Base-by-base conservation (phyloP, 2,329 filamentous ascomycete genomes). In the Aspergillus awamori region DNA sequence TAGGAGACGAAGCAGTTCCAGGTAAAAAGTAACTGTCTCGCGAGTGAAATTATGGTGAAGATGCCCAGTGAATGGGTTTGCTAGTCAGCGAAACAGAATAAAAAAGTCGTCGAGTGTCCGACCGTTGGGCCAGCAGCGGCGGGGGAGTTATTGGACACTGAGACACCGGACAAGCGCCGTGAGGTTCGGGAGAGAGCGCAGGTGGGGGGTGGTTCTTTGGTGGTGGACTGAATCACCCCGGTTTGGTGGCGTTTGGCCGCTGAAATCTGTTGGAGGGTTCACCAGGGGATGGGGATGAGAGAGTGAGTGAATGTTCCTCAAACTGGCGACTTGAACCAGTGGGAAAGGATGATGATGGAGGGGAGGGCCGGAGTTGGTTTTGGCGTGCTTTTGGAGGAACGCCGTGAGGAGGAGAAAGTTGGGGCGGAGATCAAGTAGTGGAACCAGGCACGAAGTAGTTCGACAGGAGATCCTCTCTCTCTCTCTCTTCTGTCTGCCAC, bases 181-280 rank as follows among this genome's bases (percentile, higher is more conserved):
- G 39, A 47, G n/a, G 53, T 24, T 38, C 20, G 53, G 45, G 24
- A 28, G 10, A n/a, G 53, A 49, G 41, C 51, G 53, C 33, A 55
- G 53, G 60, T 54, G 55, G 53, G 70, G 61, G 36, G 71, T 36
- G 33, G 33, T 36, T 36, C 33, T 36, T 36, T 36, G 33, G 33
- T 36, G 33, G 33, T 13, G 11, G 33, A 36, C 33, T 36, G 13
- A 11, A 13, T 53, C 15, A 39, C 30, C 22, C 51, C 20, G n/a
- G 20, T 38, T 13, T 33, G 51, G n/a, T 22, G 30, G 30, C 17
- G 17, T 20, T 53, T 10, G 11, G 10, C 10, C 20, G 20, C 33
- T 36, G 11, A 36, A 15, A 36, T 36, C 13, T 2, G 41, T 22
- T 20, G 17, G 39, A 24, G 5, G 4, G 20, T 20, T 45, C 41